A percentile compares a stretch with the other conserved stretches of the same genome.
phyloP scores from a whole-genome alignment of 768 basidiomycete genomes.

The Boletus pseudo-olivaceus region DNA sequence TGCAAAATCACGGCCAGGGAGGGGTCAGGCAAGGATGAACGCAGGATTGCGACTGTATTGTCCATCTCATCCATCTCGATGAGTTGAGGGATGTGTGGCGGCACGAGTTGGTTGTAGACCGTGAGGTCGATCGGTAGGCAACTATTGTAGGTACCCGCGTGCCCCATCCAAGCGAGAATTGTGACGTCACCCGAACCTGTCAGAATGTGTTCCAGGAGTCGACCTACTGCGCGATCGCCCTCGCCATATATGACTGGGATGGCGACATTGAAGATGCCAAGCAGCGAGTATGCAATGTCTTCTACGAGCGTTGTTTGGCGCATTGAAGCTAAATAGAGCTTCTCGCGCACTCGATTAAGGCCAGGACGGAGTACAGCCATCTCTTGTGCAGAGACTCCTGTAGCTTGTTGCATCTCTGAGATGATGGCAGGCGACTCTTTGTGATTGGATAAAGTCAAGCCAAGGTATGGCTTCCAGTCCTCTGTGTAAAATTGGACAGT shows the following conservation, averaged over 20 bases:
- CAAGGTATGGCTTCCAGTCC: not conserved
- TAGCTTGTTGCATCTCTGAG: not conserved
- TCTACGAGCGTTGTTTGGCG: not conserved
- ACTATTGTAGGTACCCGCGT: not conserved
- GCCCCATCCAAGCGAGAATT: not conserved
- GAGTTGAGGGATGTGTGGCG: not conserved
- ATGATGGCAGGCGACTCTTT: not conserved
- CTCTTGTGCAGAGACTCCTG: not conserved
- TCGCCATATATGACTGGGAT: not conserved
- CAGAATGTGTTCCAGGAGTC: too few species aligned
- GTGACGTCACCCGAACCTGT: not conserved
- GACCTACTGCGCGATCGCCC: not conserved
- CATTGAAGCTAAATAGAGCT: not conserved
- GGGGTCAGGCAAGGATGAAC: not conserved
- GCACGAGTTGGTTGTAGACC: not conserved
- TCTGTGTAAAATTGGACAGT: not conserved
- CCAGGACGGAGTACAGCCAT: not conserved
- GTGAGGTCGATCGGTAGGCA: not conserved
- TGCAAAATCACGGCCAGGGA: not conserved
- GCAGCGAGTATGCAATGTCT: not conserved
- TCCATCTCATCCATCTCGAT: not conserved
- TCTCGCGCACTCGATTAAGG: not conserved
- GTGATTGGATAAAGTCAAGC: not conserved
- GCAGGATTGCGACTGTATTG: not conserved
- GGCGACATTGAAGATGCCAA: not conserved